Evolutionary conservation across 1,284 basidiomycete genomes (phyloP), one percentile per base, ranked within the genome.

Genomic region (Ganoderma resinaceum): DNA sequence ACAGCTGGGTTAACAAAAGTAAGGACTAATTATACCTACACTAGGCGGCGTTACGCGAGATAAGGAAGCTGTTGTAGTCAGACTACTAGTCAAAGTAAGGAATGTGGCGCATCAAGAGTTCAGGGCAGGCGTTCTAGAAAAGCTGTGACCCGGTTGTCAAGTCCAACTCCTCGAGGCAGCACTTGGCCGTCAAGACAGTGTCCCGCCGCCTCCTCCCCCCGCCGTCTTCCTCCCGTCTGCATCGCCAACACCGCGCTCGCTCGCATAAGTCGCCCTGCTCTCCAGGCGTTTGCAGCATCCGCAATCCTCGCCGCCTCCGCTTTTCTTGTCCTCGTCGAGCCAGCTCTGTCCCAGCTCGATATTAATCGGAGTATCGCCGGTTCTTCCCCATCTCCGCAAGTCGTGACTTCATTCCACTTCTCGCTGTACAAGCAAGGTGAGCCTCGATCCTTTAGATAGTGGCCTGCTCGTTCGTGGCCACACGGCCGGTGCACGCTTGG

Each of bases 61-160:
- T 69, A 71, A 68, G 40, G 52, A 57, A 12, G 6, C 29, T n/a
- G 63, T 20, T 9, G 42, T 57, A 26, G 31, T 26, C 33, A 38
- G 37, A 38, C 37, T 38, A 40, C 7, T 38, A 61, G 37, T 42
- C 33, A 26, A 42, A 35, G 62, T 38, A 64, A 61, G 43, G 65
- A 53, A 42, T 62, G 67, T 72, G 71, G 69, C 65, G 69, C 55
- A 61, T 66, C 43, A 66, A 38, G 66, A 64, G 71, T 76, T 76
- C 72, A 76, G 75, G 75, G 75, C 75, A 76, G 75, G 75, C 68
- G 58, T 71, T 65, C 71, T 70, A 68, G 73, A 70, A 70, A 72
- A 70, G 75, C 74, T 66, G 72, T 76, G 75, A 76, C 70, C 73
- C 71, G 71, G 75, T 74, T 69, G 75, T 76, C 70, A 76, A 73